phyloP scores from a whole-genome alignment of 768 basidiomycete genomes.

The Saitozyma podzolica region DNA sequence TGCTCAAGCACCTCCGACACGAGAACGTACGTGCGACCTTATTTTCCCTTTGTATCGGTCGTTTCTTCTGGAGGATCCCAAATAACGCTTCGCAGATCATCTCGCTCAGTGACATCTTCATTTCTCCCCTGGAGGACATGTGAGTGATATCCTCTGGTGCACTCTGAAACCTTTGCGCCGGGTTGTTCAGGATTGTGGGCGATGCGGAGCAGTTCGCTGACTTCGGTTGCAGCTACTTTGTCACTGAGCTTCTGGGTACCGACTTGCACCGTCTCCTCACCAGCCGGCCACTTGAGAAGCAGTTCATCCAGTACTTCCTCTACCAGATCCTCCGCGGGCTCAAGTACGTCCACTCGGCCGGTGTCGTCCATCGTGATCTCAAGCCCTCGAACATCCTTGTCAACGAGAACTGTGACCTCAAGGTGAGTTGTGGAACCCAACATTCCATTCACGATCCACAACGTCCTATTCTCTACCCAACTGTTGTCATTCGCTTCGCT shows the following conservation, averaged over 20 bases:
- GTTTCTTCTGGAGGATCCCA: not conserved
- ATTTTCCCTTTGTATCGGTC: not conserved
- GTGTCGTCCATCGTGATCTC: conserved; percentile 96
- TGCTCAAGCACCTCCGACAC: conserved; percentile 97
- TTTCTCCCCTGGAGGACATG: conserved; percentile 98
- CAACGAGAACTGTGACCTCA: conserved; percentile 99
- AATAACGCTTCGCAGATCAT: conserved; percentile 68
- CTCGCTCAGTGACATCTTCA: conserved; percentile 97
- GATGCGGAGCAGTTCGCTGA: conserved; percentile 10
- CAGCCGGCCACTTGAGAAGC: conserved; percentile 95
- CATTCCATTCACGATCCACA: not conserved
- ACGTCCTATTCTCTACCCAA: not conserved
- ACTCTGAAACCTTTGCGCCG: not conserved
- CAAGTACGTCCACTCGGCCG: conserved; percentile 99
- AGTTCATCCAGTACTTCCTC: conserved; percentile 99
- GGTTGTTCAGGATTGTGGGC: not conserved
- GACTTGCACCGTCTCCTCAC: conserved; percentile 96
- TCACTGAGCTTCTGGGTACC: conserved; percentile 96
- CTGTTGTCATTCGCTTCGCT: not conserved
- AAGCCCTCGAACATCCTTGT: conserved; percentile 99
- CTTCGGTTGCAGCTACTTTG: conserved; percentile 76
- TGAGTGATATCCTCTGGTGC: conserved; percentile 54
- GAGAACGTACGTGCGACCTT: conserved; percentile 71
- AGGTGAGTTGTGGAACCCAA: conserved; percentile 59
- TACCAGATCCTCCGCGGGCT: conserved; percentile 98